These are phyloP conservation scores for Vicia sativa DNA, from an alignment of 306 rosid genomes.

Conservation along the genomic window DNA sequence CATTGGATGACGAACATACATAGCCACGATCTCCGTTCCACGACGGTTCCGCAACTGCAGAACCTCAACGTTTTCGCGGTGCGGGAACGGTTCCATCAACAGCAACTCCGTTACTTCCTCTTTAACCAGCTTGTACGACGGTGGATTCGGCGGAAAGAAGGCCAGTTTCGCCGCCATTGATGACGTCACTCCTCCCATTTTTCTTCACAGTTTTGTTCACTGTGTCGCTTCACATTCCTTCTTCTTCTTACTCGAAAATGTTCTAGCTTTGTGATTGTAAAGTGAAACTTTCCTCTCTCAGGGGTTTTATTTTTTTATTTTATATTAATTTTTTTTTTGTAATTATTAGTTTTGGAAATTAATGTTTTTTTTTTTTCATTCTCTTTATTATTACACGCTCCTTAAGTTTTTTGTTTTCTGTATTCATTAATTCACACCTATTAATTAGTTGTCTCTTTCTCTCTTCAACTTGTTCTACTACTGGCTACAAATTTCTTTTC, in stretches of 20 bases:
- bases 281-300: not conserved
- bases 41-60: conserved; percentile 73
- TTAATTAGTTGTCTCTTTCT: conserved; percentile 38
- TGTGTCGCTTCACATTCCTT: conserved; percentile 32
- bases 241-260: not conserved
- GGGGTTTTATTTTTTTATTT: conserved; percentile 26
- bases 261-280: not conserved
- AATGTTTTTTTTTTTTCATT: not conserved
- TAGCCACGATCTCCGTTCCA: conserved; percentile 81
- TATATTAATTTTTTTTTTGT: not conserved
- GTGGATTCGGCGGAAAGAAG: conserved; percentile 83
- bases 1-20: conserved; percentile 72
- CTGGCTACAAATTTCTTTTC: conserved; percentile 19
- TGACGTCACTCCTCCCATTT: conserved; percentile 87
- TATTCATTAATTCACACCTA: conserved; percentile 14
- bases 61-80: conserved; percentile 79
- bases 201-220: no score
- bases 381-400: not conserved
- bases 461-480: conserved; percentile 52
- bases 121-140: conserved; percentile 66
- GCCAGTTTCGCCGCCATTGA: conserved; percentile 93
- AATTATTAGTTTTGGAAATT: conserved; percentile 5
- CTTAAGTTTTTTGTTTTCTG: no score
- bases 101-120: conserved; percentile 58
- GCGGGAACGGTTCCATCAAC: conserved; percentile 60